Evolutionary conservation across 345 rosid genomes (phyloP).

Genomic region (Eucalyptus polyanthemos): DNA sequence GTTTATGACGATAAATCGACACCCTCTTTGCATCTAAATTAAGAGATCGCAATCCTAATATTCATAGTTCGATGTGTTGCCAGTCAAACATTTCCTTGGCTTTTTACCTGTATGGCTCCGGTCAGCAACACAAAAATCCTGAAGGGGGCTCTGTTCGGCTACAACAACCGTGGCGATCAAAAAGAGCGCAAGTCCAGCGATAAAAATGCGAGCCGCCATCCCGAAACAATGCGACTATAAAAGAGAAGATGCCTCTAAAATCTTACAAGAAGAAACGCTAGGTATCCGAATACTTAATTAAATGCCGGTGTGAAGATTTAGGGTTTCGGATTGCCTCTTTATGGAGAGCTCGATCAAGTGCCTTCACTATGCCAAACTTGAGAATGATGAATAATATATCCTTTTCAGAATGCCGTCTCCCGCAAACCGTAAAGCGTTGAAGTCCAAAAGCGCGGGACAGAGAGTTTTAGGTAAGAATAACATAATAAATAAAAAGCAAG

Average conservation of each 20-base stretch:
- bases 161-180: not conserved
- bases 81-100: not conserved
- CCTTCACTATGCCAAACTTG: not conserved
- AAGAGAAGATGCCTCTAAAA: not conserved
- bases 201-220: not conserved
- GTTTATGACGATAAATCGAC: not conserved
- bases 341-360: not conserved
- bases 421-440: not conserved
- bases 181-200: not conserved
- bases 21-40: not conserved
- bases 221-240: not conserved
- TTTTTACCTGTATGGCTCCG: not conserved
- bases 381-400: not conserved
- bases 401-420: not conserved
- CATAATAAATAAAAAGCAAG: not conserved
- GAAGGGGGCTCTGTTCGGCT: not conserved
- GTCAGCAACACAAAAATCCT: conserved; percentile 7
- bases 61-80: not conserved
- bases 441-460: not conserved
- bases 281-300: not conserved
- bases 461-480: not conserved
- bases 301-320: not conserved
- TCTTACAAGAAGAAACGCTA: not conserved
- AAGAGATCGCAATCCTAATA: not conserved
- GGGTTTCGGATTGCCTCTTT: not conserved